Conservation (phyloP, 768 basidiomycete species). For the Coprinellus micaceus region DNA sequence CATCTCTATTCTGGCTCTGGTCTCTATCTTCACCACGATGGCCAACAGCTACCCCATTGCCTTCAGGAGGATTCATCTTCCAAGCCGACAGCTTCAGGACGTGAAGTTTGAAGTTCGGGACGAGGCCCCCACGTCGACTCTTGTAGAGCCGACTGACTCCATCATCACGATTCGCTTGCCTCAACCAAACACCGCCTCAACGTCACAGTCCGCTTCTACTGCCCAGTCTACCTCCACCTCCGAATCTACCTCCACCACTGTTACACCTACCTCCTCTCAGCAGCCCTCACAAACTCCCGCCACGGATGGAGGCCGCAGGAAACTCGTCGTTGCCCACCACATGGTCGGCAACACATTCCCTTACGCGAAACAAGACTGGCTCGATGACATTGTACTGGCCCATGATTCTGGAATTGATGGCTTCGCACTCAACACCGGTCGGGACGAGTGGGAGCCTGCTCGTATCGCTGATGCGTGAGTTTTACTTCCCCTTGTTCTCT, state of each 20-base stretch:
- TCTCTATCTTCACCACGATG: too few species aligned
- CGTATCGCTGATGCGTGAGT: constrained; percentile 64
- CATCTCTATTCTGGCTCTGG: too few species aligned
- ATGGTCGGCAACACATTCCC: constrained; percentile 70
- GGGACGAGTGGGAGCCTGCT: constrained; percentile 57
- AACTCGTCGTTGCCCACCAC: constrained; percentile 56
- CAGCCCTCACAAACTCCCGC: not conserved
- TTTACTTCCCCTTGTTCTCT: constrained; percentile 3
- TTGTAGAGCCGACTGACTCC: too few species aligned
- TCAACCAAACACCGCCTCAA: too few species aligned
- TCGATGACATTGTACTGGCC: constrained; percentile 53
- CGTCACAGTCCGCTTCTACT: not conserved
- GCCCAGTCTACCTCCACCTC: not conserved
- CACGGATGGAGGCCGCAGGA: constrained; percentile 11
- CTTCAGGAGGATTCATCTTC: too few species aligned
- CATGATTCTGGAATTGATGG: constrained; percentile 58
- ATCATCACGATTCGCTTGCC: too few species aligned
- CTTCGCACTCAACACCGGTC: constrained; percentile 70
- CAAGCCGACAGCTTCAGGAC: too few species aligned
- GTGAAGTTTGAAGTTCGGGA: too few species aligned
- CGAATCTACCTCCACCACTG: not conserved
- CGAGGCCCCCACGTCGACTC: too few species aligned
- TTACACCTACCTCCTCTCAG: not conserved
- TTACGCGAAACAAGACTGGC: constrained; percentile 48
- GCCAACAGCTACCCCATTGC: too few species aligned